These are phyloP conservation scores for Penicillium sp. DNA, from an alignment of 2,329 filamentous ascomycete genomes.

Conservation along the genomic window DNA sequence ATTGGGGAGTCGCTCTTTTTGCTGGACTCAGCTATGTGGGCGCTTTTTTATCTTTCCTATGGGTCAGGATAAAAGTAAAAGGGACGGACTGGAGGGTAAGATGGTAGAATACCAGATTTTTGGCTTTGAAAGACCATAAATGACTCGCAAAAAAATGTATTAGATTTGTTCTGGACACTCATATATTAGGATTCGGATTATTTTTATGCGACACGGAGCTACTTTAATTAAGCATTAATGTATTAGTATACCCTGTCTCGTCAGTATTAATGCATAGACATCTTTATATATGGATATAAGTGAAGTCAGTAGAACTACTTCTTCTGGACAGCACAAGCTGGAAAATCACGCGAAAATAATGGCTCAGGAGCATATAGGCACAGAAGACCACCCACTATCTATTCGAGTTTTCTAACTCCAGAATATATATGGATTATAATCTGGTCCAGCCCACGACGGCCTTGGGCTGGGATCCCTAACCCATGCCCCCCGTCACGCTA, in stretches of 20 bases:
- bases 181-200: neutral
- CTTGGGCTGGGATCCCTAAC: neutral
- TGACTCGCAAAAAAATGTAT: neutral
- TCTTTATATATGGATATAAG: neutral
- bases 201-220: neutral
- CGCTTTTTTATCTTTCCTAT: neutral
- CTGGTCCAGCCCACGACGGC: neutral
- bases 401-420: neutral
- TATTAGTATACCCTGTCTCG: neutral
- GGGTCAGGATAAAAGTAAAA: neutral
- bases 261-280: neutral
- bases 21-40: neutral
- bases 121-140: too few species aligned
- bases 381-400: neutral
- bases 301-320: neutral
- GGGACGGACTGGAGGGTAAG: neutral
- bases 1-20: neutral
- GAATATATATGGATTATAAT: neutral
- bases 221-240: neutral
- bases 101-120: neutral
- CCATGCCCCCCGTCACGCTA: neutral
- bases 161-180: neutral
- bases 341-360: neutral
- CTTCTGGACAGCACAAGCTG: neutral
- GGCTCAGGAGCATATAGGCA: neutral